Conservation (phyloP, 768 basidiomycete species). For the Solioccasus polychromus region DNA sequence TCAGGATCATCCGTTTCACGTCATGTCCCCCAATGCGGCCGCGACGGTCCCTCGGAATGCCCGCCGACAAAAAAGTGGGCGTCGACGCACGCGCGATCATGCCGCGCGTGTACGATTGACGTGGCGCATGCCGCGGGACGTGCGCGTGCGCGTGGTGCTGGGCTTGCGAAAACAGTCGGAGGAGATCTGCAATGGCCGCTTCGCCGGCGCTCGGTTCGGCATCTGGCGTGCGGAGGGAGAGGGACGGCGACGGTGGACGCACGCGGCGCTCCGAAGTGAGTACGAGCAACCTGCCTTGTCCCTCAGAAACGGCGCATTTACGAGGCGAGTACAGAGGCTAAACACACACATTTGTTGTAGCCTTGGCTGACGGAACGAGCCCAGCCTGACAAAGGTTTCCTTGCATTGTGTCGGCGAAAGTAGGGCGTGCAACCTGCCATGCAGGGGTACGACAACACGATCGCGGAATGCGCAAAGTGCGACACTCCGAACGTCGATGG, state of each 20-base stretch:
- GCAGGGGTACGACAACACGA: slow-evolving; percentile 68
- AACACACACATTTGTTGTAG: slow-evolving; percentile 73
- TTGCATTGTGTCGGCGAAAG: slow-evolving; percentile 53
- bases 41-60: slow-evolving; percentile 71
- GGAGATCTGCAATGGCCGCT: slow-evolving; percentile 62
- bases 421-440: slow-evolving; percentile 50
- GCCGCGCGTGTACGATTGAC: slow-evolving; percentile 26
- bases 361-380: slow-evolving; percentile 61
- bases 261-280: slow-evolving; percentile 66
- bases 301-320: slow-evolving; percentile 4
- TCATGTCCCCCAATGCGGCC: slow-evolving; percentile 61
- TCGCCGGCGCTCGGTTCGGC: slow-evolving; percentile 63
- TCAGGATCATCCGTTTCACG: slow-evolving; percentile 28
- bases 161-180: slow-evolving; percentile 59
- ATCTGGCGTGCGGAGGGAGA: slow-evolving; percentile 49
- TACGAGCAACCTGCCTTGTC: slow-evolving; percentile 60
- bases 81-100: slow-evolving; percentile 32
- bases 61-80: slow-evolving; percentile 70
- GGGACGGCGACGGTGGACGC: slow-evolving; percentile 54
- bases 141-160: slow-evolving; percentile 35
- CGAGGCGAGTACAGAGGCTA: no score
- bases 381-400: slow-evolving; percentile 53
- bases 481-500: slow-evolving; percentile 80
- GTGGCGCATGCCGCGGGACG: slow-evolving; percentile 27
- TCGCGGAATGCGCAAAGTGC: slow-evolving; percentile 80